phyloP scores from a whole-genome alignment of 1,139 yeast genomes.

The Protomyces gravidus region DNA sequence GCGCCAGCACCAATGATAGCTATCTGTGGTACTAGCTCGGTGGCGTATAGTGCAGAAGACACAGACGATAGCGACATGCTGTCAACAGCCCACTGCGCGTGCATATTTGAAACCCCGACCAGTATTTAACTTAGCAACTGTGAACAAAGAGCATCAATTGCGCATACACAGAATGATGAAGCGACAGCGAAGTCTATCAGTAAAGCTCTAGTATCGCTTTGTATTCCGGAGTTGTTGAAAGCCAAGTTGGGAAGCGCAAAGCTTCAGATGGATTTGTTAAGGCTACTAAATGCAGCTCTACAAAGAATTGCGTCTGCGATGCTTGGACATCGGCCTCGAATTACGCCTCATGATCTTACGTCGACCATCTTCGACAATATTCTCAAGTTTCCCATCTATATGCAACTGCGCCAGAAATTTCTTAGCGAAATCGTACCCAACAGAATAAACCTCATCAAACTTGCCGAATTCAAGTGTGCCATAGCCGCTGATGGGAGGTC shows the following conservation, averaged over 20 bases:
- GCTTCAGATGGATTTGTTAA: background rate
- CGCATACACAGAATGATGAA: too few relatives aligned
- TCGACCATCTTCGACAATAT: background rate
- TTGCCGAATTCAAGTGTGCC: conserved; percentile 90
- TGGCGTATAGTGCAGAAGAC: too few relatives aligned
- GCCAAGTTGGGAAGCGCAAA: background rate
- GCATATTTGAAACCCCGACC: too few relatives aligned
- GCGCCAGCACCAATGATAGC: conserved; percentile 51
- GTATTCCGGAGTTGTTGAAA: too few relatives aligned
- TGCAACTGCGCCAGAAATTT: conserved; percentile 54
- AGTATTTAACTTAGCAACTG: too few relatives aligned
- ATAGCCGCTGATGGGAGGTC: conserved; percentile 90
- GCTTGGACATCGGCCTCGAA: background rate
- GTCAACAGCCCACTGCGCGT: background rate
- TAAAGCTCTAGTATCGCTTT: too few relatives aligned
- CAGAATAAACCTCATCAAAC: conserved; percentile 76
- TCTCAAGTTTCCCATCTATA: conserved; percentile 48
- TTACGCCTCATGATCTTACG: background rate
- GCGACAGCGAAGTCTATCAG: too few relatives aligned
- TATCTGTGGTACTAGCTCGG: too few relatives aligned
- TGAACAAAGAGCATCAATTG: too few relatives aligned
- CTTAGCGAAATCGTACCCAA: conserved; percentile 74
- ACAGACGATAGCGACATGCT: background rate
- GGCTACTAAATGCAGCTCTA: background rate
- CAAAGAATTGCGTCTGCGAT: background rate